Evolutionary conservation across 2,329 filamentous ascomycete genomes (phyloP).

Genomic region (Colletotrichum orchidophilum): DNA sequence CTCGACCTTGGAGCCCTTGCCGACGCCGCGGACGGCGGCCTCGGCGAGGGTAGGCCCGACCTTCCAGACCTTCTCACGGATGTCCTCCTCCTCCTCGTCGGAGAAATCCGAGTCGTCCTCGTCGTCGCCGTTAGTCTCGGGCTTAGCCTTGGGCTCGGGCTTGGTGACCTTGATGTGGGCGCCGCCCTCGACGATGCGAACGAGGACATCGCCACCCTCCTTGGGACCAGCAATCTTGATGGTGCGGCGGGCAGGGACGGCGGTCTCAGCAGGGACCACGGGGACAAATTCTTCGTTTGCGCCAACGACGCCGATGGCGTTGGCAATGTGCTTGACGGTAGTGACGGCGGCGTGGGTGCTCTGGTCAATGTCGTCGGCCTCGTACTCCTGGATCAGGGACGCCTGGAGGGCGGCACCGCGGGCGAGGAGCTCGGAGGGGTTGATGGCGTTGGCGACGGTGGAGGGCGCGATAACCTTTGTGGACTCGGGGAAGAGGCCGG

Average conservation of each 20-base stretch:
- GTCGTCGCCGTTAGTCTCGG: slow-evolving; percentile 69
- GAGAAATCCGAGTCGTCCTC: slow-evolving; percentile 74
- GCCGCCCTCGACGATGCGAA: slow-evolving; percentile 88
- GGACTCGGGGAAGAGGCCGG: slow-evolving; percentile 80
- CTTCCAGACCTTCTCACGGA: slow-evolving; percentile 93
- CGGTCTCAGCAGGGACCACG: slow-evolving; percentile 86
- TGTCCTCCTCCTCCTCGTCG: slow-evolving; percentile 83
- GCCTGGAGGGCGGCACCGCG: slow-evolving; percentile 96
- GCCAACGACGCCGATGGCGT: slow-evolving; percentile 86
- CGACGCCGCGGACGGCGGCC: slow-evolving; percentile 82
- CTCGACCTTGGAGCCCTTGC: slow-evolving; percentile 92
- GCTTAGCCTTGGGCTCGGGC: slow-evolving; percentile 80
- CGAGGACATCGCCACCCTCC: slow-evolving; percentile 85
- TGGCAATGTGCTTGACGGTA: slow-evolving; percentile 87
- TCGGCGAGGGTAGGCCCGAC: slow-evolving; percentile 84
- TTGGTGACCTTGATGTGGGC: slow-evolving; percentile 95
- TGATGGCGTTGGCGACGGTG: slow-evolving; percentile 80
- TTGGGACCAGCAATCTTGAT: slow-evolving; percentile 80
- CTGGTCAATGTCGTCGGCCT: slow-evolving; percentile 92
- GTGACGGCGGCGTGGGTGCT: slow-evolving; percentile 96
- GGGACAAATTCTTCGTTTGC: slow-evolving; percentile 78
- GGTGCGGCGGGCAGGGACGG: slow-evolving; percentile 86
- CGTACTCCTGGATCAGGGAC: slow-evolving; percentile 93
- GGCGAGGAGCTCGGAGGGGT: slow-evolving; percentile 89
- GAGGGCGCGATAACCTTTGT: slow-evolving; percentile 85